Evolutionary conservation across 1,139 yeast genomes (phyloP).

Genomic region (Nadsonia starkeyi-henricii): DNA sequence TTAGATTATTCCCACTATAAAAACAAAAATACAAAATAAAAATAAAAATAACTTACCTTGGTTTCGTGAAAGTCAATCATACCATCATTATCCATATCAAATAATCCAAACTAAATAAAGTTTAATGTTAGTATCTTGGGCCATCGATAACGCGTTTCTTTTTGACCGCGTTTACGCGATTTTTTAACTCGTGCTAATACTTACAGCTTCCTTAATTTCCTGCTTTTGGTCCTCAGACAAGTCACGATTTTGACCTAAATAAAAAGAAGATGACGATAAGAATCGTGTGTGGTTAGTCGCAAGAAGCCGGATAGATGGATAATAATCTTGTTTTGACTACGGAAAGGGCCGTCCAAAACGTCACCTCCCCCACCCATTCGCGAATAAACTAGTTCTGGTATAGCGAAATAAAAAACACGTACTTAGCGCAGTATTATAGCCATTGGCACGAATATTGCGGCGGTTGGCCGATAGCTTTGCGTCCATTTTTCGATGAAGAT

Average conservation of each 20-base stretch:
- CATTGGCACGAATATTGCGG: background rate
- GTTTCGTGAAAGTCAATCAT: constrained; percentile 82
- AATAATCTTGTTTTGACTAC: no score
- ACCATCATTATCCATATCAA: constrained; percentile 89
- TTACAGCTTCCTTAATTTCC: constrained; percentile 77
- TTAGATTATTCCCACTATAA: no score
- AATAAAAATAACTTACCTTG: constrained; percentile 29
- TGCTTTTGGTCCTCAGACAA: constrained; percentile 80
- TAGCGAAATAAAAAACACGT: background rate
- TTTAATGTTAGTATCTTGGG: background rate
- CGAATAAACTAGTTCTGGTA: no score
- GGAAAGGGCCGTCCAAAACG: no score
- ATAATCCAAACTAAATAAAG: constrained; percentile 44
- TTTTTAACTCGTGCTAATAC: constrained; percentile 11
- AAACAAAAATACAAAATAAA: no score
- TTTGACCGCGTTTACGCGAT: background rate
- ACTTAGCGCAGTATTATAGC: background rate
- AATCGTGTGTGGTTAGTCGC: no score
- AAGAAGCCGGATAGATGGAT: no score
- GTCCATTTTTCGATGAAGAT: no score
- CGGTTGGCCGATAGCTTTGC: background rate
- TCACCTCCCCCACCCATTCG: no score
- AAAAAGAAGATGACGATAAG: no score
- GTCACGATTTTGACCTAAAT: constrained; percentile 25
- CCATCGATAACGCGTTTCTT: background rate